Conservation (phyloP, 2,329 filamentous ascomycete genomes). For the Stemphylium vesicarium region DNA sequence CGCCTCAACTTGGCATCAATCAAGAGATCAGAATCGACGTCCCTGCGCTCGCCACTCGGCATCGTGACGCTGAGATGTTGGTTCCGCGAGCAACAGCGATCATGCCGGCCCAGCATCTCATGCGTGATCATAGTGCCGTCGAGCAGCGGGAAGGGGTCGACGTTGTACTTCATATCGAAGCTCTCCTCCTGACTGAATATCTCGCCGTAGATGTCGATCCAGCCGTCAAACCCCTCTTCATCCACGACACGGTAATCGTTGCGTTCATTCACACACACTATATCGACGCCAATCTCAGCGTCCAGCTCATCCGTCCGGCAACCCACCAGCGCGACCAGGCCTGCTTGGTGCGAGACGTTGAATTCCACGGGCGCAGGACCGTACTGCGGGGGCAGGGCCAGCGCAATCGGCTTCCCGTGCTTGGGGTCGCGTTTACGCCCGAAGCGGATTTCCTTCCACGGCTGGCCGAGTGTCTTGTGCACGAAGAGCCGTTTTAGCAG, state of each 20-base stretch:
- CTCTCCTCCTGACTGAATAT: slow-evolving; percentile 71
- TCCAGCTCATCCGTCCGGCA: slow-evolving; percentile 39
- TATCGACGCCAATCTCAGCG: slow-evolving; percentile 70
- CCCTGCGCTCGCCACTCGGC: slow-evolving; percentile 42
- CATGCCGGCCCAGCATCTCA: slow-evolving; percentile 52
- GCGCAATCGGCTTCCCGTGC: slow-evolving; percentile 59
- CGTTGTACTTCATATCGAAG: slow-evolving; percentile 65
- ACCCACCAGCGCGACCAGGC: slow-evolving; percentile 71
- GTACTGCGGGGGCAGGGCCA: slow-evolving; percentile 34
- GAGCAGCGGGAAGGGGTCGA: slow-evolving; percentile 52
- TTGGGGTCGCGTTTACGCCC: slow-evolving; percentile 60
- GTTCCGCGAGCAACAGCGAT: slow-evolving; percentile 50
- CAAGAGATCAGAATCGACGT: slow-evolving; percentile 54
- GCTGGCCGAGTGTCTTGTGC: slow-evolving; percentile 61
- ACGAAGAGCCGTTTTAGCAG: slow-evolving; percentile 77
- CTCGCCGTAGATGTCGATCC: slow-evolving; percentile 74
- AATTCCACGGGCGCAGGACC: slow-evolving; percentile 62
- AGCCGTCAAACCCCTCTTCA: slow-evolving; percentile 67
- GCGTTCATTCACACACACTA: slow-evolving; percentile 77
- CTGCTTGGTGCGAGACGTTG: slow-evolving; percentile 81
- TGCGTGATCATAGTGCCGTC: slow-evolving; percentile 52
- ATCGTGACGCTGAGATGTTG: slow-evolving; percentile 49
- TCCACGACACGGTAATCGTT: slow-evolving; percentile 66
- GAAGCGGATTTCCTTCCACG: slow-evolving; percentile 66
- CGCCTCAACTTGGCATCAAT: slow-evolving; percentile 68